These are phyloP conservation scores for Cydonia oblonga DNA, from an alignment of 331 rosid genomes.

Conservation along the genomic window DNA sequence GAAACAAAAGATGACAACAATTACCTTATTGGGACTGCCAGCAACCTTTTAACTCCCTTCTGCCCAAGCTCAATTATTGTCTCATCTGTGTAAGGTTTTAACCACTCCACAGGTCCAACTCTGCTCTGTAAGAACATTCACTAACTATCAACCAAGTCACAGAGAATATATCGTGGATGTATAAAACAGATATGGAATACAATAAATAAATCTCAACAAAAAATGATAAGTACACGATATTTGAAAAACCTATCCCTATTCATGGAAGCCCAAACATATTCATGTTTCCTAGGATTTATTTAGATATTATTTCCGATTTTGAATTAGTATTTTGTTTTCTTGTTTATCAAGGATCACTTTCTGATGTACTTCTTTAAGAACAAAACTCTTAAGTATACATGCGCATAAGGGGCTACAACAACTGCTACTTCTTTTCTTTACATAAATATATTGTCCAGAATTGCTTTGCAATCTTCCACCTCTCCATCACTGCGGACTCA, in stretches of 20 bases:
- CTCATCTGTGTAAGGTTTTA: conserved; percentile 91
- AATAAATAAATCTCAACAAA: neutral
- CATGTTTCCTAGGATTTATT: no score
- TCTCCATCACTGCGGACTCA: no score
- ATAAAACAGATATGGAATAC: neutral
- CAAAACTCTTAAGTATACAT: no score
- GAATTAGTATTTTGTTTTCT: no score
- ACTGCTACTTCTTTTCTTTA: no score
- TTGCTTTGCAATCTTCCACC: no score
- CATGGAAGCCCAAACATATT: neutral
- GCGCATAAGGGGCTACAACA: no score
- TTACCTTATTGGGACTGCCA: conserved; percentile 97
- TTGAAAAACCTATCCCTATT: neutral
- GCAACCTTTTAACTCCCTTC: conserved; percentile 71
- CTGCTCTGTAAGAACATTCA: conserved; percentile 63
- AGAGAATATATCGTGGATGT: neutral
- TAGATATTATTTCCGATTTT: no score
- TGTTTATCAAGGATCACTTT: no score
- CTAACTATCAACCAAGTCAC: neutral
- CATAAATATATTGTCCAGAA: no score
- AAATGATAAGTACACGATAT: neutral
- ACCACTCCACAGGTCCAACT: conserved; percentile 99
- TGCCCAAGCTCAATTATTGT: conserved; percentile 89
- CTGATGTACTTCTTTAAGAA: no score
- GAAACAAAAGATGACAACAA: neutral